Evolutionary conservation across 768 basidiomycete genomes (phyloP).

Genomic region (Floccularia luteovirens): DNA sequence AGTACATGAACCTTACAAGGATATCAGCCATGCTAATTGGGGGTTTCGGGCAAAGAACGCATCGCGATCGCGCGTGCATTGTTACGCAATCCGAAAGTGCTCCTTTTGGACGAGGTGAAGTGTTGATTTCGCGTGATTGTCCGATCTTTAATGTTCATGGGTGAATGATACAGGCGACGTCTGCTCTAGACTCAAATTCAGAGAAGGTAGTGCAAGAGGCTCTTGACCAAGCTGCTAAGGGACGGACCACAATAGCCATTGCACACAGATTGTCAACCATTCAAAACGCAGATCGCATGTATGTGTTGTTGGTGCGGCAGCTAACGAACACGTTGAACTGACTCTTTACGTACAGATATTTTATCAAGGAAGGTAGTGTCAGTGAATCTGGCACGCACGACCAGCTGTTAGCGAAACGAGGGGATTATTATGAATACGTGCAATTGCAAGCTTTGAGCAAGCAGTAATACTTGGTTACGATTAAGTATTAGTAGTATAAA

Average conservation of each 20-base stretch:
- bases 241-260: constrained; percentile 81
- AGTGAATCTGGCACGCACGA: constrained; percentile 75
- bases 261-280: constrained; percentile 83
- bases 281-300: constrained; percentile 78
- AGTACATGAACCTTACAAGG: constrained; percentile 8
- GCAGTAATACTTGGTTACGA: no score
- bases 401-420: constrained; percentile 45
- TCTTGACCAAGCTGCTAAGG: constrained; percentile 76
- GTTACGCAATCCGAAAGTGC: constrained; percentile 69
- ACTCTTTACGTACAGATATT: no score
- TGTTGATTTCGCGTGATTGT: not conserved
- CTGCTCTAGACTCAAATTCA: constrained; percentile 72
- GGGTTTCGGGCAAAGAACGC: constrained; percentile 20
- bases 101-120: constrained; percentile 59
- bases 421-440: no score
- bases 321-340: no score
- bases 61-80: constrained; percentile 77
- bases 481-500: no score
- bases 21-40: not conserved
- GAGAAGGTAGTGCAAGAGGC: constrained; percentile 87
- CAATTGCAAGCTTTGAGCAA: no score
- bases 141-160: no score
- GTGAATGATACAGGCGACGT: constrained; percentile 57
- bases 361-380: constrained; percentile 72
- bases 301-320: constrained; percentile 14